Percentiles rank a stretch among this genome's conserved stretches.
Evolutionary conservation across 2,329 filamentous ascomycete genomes (phyloP).

Genomic region (Verticillium klebahnii): DNA sequence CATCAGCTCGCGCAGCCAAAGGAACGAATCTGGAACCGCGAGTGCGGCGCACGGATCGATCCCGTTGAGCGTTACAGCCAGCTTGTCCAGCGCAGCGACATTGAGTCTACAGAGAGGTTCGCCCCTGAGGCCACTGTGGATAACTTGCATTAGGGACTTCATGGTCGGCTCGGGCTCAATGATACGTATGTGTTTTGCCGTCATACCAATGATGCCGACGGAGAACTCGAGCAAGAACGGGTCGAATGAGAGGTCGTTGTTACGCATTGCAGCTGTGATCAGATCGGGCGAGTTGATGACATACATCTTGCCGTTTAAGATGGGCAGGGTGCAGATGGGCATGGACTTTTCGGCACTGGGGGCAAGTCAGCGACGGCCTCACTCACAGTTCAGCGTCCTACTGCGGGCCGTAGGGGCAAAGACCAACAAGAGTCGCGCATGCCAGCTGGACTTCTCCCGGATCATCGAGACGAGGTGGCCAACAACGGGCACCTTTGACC

Average conservation of each 20-base stretch:
- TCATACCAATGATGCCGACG: conserved; percentile 30
- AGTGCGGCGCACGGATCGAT: conserved; percentile 12
- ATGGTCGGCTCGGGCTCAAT: conserved; percentile 19
- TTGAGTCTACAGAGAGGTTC: conserved; percentile 28
- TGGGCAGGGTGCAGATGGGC: conserved; percentile 38
- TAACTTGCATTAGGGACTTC: conserved; percentile 28
- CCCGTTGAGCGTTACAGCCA: conserved; percentile 22
- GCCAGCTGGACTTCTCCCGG: conserved; percentile 28
- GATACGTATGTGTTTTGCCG: conserved; percentile 16
- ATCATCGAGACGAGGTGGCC: conserved; percentile 41
- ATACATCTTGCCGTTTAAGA: conserved; percentile 38
- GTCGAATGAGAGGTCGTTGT: conserved; percentile 37
- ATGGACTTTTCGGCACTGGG: conserved; percentile 16
- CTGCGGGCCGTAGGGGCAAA: not conserved
- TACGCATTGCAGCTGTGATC: conserved; percentile 33
- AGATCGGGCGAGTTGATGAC: conserved; percentile 36
- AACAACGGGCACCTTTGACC: conserved; percentile 34
- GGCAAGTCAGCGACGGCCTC: not conserved
- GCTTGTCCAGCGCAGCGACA: conserved; percentile 25
- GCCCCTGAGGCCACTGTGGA: conserved; percentile 27
- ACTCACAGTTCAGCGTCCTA: not conserved
- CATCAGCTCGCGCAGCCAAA: conserved; percentile 32
- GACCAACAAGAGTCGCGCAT: conserved; percentile 30
- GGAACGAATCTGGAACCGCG: conserved; percentile 26
- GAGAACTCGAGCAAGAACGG: conserved; percentile 32